Conservation (phyloP, 2,329 filamentous ascomycete genomes). For the Cladorrhinum sp. region DNA sequence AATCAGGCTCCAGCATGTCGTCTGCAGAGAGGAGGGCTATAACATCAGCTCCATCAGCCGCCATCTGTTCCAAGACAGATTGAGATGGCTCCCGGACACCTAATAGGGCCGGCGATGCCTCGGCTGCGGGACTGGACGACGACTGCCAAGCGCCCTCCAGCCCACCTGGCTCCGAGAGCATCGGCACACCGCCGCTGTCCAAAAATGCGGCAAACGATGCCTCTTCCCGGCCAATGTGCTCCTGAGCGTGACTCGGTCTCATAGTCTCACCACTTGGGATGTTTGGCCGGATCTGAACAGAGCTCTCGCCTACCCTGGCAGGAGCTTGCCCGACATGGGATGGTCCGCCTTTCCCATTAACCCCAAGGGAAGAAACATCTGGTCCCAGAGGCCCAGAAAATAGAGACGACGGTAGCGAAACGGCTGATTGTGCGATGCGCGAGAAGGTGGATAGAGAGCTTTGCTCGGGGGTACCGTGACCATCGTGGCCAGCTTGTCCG, state of each 20-base stretch:
- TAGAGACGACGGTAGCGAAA: constrained; percentile 26
- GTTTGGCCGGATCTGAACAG: constrained; percentile 20
- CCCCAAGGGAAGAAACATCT: constrained; percentile 7
- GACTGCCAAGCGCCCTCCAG: constrained; percentile 24
- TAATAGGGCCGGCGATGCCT: neutral
- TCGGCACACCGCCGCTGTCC: constrained; percentile 27
- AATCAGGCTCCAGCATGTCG: constrained; percentile 26
- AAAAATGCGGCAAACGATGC: constrained; percentile 38
- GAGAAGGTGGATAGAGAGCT: constrained; percentile 16
- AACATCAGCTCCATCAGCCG: constrained; percentile 39
- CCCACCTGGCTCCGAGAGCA: constrained; percentile 20
- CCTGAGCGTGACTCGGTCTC: constrained; percentile 28
- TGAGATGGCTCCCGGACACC: constrained; percentile 6
- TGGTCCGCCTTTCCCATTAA: constrained; percentile 25
- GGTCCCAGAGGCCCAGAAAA: constrained; percentile 23
- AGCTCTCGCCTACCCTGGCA: constrained; percentile 24
- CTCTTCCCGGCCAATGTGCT: constrained; percentile 33
- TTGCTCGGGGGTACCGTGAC: neutral
- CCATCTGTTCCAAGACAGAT: constrained; percentile 36
- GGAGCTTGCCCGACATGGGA: constrained; percentile 19
- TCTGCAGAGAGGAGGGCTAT: constrained; percentile 35
- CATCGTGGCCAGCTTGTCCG: neutral
- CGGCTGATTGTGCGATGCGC: constrained; percentile 31
- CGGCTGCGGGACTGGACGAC: neutral
- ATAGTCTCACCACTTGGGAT: constrained; percentile 25